phyloP scores from a whole-genome alignment of 192 early-diverging fungal species.

The Cladochytrium replicatum region DNA sequence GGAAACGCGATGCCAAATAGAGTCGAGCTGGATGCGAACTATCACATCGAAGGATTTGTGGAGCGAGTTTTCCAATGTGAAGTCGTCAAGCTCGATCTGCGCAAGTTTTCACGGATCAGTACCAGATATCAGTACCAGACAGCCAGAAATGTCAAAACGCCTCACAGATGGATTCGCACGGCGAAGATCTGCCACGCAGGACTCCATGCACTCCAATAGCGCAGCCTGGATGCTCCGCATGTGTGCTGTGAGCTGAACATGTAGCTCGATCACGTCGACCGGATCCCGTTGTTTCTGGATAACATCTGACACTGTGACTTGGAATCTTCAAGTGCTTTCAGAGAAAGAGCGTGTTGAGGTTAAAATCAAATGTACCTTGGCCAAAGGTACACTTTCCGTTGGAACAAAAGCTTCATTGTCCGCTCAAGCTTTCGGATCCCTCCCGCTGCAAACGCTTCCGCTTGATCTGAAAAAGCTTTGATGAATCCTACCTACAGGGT shows the following conservation, averaged over 20 bases:
- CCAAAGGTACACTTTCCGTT: slow-evolving; percentile 80
- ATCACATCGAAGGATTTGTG: slow-evolving; percentile 76
- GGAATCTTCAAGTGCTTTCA: slow-evolving; percentile 42
- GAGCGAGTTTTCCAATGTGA: slow-evolving; percentile 79
- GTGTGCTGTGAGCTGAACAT: slow-evolving; percentile 62
- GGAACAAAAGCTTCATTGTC: slow-evolving; percentile 65
- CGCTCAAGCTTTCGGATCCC: slow-evolving; percentile 86
- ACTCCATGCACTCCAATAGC: slow-evolving; percentile 76
- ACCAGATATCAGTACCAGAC: not conserved
- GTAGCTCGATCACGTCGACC: slow-evolving; percentile 61
- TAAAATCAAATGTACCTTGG: slow-evolving; percentile 56
- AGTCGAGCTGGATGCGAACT: slow-evolving; percentile 65
- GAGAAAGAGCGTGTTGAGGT: slow-evolving; percentile 1
- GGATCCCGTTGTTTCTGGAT: slow-evolving; percentile 32
- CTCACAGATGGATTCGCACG: slow-evolving; percentile 46
- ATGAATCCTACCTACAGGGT: slow-evolving; percentile 62
- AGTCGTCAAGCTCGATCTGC: slow-evolving; percentile 66
- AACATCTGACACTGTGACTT: slow-evolving; percentile 46
- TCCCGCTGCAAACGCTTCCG: slow-evolving; percentile 64
- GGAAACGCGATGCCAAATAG: slow-evolving; percentile 79
- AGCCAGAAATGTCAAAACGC: slow-evolving; percentile 3
- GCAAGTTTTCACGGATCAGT: no score
- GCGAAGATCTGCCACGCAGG: slow-evolving; percentile 64
- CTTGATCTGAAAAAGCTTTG: slow-evolving; percentile 85
- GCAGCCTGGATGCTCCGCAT: slow-evolving; percentile 79